phyloP scores from a whole-genome alignment of 257 asterid species.

The Salvia miltiorrhiza region DNA sequence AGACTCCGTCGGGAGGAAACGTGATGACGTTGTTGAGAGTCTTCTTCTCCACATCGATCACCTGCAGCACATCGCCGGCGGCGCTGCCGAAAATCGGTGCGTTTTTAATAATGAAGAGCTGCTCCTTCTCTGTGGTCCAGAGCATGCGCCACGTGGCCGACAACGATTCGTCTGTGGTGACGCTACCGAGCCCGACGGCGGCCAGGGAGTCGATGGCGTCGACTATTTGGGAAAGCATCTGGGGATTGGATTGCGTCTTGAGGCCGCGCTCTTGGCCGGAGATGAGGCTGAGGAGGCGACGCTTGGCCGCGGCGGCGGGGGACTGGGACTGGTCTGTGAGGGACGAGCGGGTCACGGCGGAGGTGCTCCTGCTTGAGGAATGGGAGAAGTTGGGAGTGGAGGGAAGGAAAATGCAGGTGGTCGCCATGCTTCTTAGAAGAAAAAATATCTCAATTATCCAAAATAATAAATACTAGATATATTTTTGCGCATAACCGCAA shows the following conservation, averaged over 20 bases:
- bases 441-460: conserved; percentile 1
- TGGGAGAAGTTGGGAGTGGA: conserved; percentile 38
- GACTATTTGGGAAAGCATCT: conserved; percentile 59
- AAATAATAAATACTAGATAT: neutral
- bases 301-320: conserved; percentile 51
- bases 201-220: conserved; percentile 64
- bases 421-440: conserved; percentile 42
- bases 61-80: conserved; percentile 89
- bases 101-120: conserved; percentile 66
- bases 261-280: conserved; percentile 86
- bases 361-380: conserved; percentile 16
- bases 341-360: conserved; percentile 46
- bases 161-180: conserved; percentile 55
- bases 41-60: conserved; percentile 58
- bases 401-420: conserved; percentile 44
- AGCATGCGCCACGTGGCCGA: conserved; percentile 89
- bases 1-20: conserved; percentile 88
- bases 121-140: conserved; percentile 99
- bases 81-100: conserved; percentile 65
- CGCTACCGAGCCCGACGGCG: conserved; percentile 42
- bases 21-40: conserved; percentile 77
- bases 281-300: conserved; percentile 70
- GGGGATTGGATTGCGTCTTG: conserved; percentile 67
- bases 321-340: conserved; percentile 52
- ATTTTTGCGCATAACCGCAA: neutral